These are phyloP conservation scores for Polytrichum formosum DNA, from an alignment of 225 moss, liverwort and hornwort species.

Conservation along the genomic window DNA sequence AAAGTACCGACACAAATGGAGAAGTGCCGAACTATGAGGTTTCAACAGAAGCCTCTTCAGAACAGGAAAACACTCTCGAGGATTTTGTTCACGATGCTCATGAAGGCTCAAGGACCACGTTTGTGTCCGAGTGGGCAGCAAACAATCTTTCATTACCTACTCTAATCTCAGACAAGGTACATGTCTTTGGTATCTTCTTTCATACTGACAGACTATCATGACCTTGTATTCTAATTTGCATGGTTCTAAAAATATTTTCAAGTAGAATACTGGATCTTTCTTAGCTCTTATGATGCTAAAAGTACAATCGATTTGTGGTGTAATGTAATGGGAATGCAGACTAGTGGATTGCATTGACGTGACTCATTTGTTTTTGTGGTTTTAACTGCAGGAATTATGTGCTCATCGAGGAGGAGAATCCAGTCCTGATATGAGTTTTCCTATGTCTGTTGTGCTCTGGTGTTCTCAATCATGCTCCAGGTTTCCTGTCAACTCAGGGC, in stretches of 20 bases:
- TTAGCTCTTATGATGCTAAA: background rate
- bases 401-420: background rate
- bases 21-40: background rate
- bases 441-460: slow-evolving; percentile 5
- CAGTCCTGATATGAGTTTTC: slow-evolving; percentile 1
- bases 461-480: slow-evolving; percentile 12
- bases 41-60: slow-evolving; percentile 2
- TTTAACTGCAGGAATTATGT: background rate
- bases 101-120: slow-evolving; percentile 2
- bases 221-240: background rate
- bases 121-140: slow-evolving; percentile 11
- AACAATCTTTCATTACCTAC: background rate
- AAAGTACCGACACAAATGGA: background rate
- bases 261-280: background rate
- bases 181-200: background rate
- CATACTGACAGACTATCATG: background rate
- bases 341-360: background rate
- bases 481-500: background rate
- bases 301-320: background rate
- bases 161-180: slow-evolving; percentile 1
- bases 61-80: background rate
- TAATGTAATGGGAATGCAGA: background rate
- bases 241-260: background rate
- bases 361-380: background rate
- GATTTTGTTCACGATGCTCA: slow-evolving; percentile 2